Base-by-base conservation (phyloP, 495 filamentous ascomycete genomes). In the Neurospora cerealis region DNA sequence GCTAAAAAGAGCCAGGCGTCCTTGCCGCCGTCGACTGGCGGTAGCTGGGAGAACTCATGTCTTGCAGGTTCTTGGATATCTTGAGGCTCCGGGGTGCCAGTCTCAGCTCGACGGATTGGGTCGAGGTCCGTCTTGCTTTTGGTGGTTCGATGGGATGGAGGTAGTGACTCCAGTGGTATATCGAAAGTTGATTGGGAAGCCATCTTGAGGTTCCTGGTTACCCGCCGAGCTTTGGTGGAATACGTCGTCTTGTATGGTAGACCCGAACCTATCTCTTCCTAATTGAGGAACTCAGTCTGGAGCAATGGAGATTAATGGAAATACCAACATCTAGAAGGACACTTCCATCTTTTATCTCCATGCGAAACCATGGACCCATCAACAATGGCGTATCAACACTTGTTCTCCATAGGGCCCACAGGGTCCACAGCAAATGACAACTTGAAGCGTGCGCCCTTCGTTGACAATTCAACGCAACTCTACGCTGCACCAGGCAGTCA, bases 1-100 rank as follows among this genome's bases (percentile, higher is more conserved):
- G 85, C 81, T 21, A 93, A 83, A 74, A 90, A 91, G 0, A 91
- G 82, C 88, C 88, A 93, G 15, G 91, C 91, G 48, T 88, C 81
- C 69, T 84, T 87, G 11, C 90, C 91, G 28, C 86, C 79, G 79
- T 93, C 91, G 5, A 83, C 86, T 5, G 84, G 86, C 8, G 89
- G 89, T n/a, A 92, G 81, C 1, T 69, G 39, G 34, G 83, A 82
- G 74, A 81, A 79, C 73, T 79, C 79, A n/a, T 74, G 74, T 37
- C n/a, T 37, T 39, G 46, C 11, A 28, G 70, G 40, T 66, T 71
- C 28, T 46, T 71, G 70, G 24, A 11, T 71, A 34, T 66, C 54
- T 36, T 36, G 54, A 15, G 54, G 54, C 15, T 66, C 54, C 13
- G 54, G 54, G 34, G 54, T 66, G 54, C 54, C 15, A 5, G 54